Base-by-base conservation (phyloP, 2,329 filamentous ascomycete species). In the Microcyclospora pomicola region DNA sequence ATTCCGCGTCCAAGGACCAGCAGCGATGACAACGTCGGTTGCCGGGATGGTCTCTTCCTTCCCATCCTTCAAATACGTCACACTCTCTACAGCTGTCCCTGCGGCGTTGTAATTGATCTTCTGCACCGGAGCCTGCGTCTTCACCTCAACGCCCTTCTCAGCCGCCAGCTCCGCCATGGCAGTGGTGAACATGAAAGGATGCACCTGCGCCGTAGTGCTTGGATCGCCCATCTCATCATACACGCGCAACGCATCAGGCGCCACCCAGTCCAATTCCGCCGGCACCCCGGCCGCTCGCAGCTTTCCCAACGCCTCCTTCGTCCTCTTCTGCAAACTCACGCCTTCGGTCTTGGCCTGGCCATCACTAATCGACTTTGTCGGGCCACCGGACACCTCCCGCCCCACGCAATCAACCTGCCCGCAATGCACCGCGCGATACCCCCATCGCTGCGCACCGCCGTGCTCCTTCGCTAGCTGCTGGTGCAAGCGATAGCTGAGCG, bases 101-200 rank as follows among this genome's bases (percentile, higher is more conserved):
- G 52, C 44, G 9, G 47, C 56, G 5, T 62, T 56, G 7, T 73
- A 69, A 35, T 72, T 69, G 43, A 95, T 81, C 12, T 64, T 65
- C 2, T 74, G 84, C 2, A 86, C 86, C 2, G 75, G 71, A 9
- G 55, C 42, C 16, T 78, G 77, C 32, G 80, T 67, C 24, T 75
- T 66, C 37, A 95, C 69, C 15, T 78, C 59, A 1, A 60, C 66
- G 1, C 67, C 67, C 28, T 58, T 55, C 36, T 82, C 73, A 39
- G 72, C 64, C 0, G 88, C 86, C 10, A 95, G 68, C 31, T 75
- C 66, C 4, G 82, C 83, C 46, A 96, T 92, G 12, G 77, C 70
- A 0, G 75, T 88, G 0, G 91, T 96, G 55, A 98, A 96, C 33
- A 85, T 77, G 44, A 80, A 82, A 0, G 91, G 91, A 53, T 98